phyloP scores from a whole-genome alignment of 2,329 filamentous ascomycete genomes.

The Paecilomyces sp. region DNA sequence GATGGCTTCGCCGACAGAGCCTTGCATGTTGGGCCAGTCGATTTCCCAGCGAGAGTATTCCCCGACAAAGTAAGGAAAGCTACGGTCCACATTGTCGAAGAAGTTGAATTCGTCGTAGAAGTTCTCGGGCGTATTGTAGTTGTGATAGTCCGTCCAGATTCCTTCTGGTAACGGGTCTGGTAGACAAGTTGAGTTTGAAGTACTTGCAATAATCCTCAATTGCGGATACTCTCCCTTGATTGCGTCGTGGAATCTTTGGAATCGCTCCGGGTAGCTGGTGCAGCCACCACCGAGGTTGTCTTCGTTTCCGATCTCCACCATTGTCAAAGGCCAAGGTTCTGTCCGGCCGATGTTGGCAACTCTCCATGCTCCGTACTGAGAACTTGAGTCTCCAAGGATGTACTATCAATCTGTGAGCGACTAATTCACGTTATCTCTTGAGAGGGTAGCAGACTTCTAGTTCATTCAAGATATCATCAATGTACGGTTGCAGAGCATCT shows the following conservation, averaged over 20 bases:
- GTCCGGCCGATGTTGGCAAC: slow-evolving; percentile 47
- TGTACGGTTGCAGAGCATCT: slow-evolving; percentile 46
- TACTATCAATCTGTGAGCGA: slow-evolving; percentile 44
- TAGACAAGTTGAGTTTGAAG: slow-evolving; percentile 19
- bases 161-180: slow-evolving; percentile 23
- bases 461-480: slow-evolving; percentile 56
- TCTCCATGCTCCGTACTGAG: slow-evolving; percentile 53
- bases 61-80: slow-evolving; percentile 22
- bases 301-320: slow-evolving; percentile 59
- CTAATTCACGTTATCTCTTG: not conserved
- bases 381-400: slow-evolving; percentile 45
- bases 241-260: slow-evolving; percentile 52
- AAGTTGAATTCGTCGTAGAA: slow-evolving; percentile 45
- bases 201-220: slow-evolving; percentile 48
- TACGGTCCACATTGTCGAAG: slow-evolving; percentile 46
- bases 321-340: slow-evolving; percentile 38
- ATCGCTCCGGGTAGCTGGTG: slow-evolving; percentile 47
- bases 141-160: slow-evolving; percentile 44
- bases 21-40: slow-evolving; percentile 24
- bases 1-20: slow-evolving; percentile 57
- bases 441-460: slow-evolving; percentile 39
- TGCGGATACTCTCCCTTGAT: slow-evolving; percentile 50
- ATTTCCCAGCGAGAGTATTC: slow-evolving; percentile 20
- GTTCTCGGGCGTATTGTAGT: slow-evolving; percentile 45
- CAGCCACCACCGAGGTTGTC: slow-evolving; percentile 53